A percentile compares a stretch with the other conserved stretches of the same genome.
Conservation (phyloP, 2,329 filamentous ascomycete species). For the Mollisia scopiformis region DNA sequence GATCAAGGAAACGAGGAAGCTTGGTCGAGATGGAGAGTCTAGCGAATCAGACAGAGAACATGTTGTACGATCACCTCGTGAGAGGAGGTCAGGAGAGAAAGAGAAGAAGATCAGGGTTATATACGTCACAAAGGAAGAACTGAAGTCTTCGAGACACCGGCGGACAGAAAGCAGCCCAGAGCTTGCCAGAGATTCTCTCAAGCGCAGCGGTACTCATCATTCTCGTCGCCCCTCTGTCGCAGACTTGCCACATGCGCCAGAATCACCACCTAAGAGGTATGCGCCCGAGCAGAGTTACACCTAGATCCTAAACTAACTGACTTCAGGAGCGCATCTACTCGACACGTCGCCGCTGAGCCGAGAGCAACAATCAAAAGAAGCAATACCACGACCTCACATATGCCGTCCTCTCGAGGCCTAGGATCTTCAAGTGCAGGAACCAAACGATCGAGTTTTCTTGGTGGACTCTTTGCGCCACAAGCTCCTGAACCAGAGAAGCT, state of each 20-base stretch:
- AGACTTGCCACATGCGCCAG: conserved; percentile 16
- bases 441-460: conserved; percentile 24
- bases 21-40: conserved; percentile 27
- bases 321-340: conserved; percentile 22
- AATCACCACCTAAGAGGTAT: conserved; percentile 31
- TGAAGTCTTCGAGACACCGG: conserved; percentile 17
- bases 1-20: conserved; percentile 25
- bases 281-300: not conserved
- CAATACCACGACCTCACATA: conserved; percentile 29
- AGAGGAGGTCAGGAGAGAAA: conserved; percentile 22
- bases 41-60: conserved; percentile 24
- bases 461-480: conserved; percentile 27
- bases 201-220: conserved; percentile 24
- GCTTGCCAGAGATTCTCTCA: conserved; percentile 15
- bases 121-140: conserved; percentile 28
- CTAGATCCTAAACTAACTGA: not conserved
- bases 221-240: conserved; percentile 23
- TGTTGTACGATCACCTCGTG: conserved; percentile 10
- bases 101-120: conserved; percentile 31
- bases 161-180: conserved; percentile 13
- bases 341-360: conserved; percentile 18
- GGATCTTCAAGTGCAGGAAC: conserved; percentile 17
- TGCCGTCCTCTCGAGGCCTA: conserved; percentile 18
- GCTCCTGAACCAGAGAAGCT: conserved; percentile 32
- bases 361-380: conserved; percentile 25